Conservation (phyloP, 2,329 filamentous ascomycete genomes). For the Coccinonectria pachysandricola region DNA sequence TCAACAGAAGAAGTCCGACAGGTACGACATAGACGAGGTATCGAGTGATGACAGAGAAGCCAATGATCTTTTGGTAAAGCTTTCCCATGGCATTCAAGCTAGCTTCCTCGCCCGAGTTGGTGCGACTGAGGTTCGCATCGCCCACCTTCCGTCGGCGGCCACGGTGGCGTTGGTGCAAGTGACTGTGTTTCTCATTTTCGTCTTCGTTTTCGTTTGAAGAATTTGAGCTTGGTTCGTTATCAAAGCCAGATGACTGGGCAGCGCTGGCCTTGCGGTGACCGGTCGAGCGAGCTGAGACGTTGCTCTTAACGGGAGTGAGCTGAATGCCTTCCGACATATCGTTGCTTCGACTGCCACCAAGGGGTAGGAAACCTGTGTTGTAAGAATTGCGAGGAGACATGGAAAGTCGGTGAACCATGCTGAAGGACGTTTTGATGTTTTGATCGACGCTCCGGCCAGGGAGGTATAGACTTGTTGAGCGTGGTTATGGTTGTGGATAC, state of each 20-base stretch:
- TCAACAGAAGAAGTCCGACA: slow-evolving; percentile 48
- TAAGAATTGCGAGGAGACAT: slow-evolving; percentile 27
- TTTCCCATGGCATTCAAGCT: slow-evolving; percentile 55
- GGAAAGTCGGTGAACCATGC: slow-evolving; percentile 21
- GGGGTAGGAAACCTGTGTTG: slow-evolving; percentile 34
- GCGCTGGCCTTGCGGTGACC: slow-evolving; percentile 40
- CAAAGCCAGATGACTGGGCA: slow-evolving; percentile 24
- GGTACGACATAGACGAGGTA: slow-evolving; percentile 61
- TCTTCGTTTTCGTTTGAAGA: slow-evolving; percentile 21
- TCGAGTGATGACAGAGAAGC: slow-evolving; percentile 52
- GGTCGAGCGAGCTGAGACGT: slow-evolving; percentile 37
- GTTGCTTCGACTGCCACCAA: slow-evolving; percentile 23
- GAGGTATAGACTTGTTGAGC: too few species aligned
- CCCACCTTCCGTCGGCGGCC: slow-evolving; percentile 42
- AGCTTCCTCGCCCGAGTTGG: slow-evolving; percentile 43
- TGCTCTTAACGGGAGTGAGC: slow-evolving; percentile 45
- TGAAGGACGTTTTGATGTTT: slow-evolving; percentile 5
- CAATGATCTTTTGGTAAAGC: slow-evolving; percentile 53
- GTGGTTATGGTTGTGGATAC: too few species aligned
- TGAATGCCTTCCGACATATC: slow-evolving; percentile 40
- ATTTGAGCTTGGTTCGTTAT: too few species aligned
- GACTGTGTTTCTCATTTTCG: slow-evolving; percentile 36
- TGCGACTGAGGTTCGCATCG: slow-evolving; percentile 28
- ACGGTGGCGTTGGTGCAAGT: slow-evolving; percentile 25
- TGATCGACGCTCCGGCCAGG: slow-evolving; percentile 14